Evolutionary conservation across 352 stramenopile species (phyloP).

Genomic region (Globisporangium iwayamae): DNA sequence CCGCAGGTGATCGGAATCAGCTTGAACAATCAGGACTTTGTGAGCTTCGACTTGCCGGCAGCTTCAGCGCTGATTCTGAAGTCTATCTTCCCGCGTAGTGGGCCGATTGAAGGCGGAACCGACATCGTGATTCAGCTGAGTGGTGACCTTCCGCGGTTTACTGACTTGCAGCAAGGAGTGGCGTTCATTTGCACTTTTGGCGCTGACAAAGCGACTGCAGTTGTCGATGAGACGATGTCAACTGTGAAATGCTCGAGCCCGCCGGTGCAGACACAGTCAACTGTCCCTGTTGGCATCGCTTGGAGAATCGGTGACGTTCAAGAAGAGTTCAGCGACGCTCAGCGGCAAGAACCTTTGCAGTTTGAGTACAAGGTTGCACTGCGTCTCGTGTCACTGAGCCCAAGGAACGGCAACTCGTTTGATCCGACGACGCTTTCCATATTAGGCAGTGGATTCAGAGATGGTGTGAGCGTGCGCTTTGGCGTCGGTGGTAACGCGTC

Average conservation of each 20-base stretch:
- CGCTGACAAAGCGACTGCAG: conserved; percentile 18
- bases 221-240: conserved; percentile 14
- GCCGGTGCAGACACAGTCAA: background rate
- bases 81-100: conserved; percentile 22
- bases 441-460: conserved; percentile 24
- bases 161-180: background rate
- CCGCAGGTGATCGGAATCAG: conserved; percentile 23
- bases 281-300: conserved; percentile 23
- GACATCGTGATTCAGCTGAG: conserved; percentile 22
- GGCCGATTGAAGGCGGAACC: conserved; percentile 30
- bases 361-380: conserved; percentile 30
- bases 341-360: conserved; percentile 3
- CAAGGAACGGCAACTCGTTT: conserved; percentile 17
- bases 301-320: conserved; percentile 20
- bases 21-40: conserved; percentile 40
- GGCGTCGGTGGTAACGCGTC: conserved; percentile 9
- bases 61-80: conserved; percentile 20
- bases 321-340: conserved; percentile 17
- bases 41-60: conserved; percentile 14
- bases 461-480: conserved; percentile 26
- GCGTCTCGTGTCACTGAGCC: conserved; percentile 17
- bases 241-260: conserved; percentile 23
- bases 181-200: conserved; percentile 38
- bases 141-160: conserved; percentile 11
- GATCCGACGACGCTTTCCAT: conserved; percentile 27